Evolutionary conservation across 1,139 yeast species (phyloP).

Genomic region (Pichia sp.): DNA sequence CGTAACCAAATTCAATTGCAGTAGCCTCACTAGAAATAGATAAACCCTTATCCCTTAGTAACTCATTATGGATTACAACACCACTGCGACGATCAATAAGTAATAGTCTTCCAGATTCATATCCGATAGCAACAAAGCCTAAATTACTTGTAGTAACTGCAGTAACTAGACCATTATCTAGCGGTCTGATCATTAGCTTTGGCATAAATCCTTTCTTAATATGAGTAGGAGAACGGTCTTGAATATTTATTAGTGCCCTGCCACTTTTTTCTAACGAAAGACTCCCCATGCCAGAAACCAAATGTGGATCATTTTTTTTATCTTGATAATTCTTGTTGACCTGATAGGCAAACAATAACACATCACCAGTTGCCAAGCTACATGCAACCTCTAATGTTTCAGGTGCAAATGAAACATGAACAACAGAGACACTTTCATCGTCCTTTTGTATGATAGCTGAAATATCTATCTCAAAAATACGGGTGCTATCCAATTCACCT

Average conservation of each 20-base stretch:
- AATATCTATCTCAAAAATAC: conserved; percentile 52
- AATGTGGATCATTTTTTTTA: conserved; percentile 20
- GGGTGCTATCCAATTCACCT: conserved; percentile 65
- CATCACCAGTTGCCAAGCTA: conserved; percentile 66
- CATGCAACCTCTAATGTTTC: conserved; percentile 74
- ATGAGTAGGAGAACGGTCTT: conserved; percentile 40
- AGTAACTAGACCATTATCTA: conserved; percentile 48
- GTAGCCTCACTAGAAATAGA: conserved; percentile 44
- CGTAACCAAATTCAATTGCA: conserved; percentile 65
- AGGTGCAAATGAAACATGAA: conserved; percentile 67
- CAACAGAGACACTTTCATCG: conserved; percentile 43
- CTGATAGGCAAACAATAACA: conserved; percentile 67
- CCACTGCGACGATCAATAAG: conserved; percentile 87
- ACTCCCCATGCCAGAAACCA: conserved; percentile 29
- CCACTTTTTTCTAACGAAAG: conserved; percentile 35
- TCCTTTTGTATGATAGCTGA: conserved; percentile 41
- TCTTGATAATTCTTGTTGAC: conserved; percentile 43
- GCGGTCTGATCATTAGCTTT: conserved; percentile 45
- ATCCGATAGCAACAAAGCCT: conserved; percentile 84
- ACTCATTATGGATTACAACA: conserved; percentile 58
- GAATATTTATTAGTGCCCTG: conserved; percentile 33
- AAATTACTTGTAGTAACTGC: conserved; percentile 65
- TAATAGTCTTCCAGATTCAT: conserved; percentile 66
- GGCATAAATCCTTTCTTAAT: conserved; percentile 71
- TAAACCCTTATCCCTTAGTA: conserved; percentile 38